Evolutionary conservation across 805 yeast genomes (phyloP).

Genomic region (Metschnikowia cubensis): DNA sequence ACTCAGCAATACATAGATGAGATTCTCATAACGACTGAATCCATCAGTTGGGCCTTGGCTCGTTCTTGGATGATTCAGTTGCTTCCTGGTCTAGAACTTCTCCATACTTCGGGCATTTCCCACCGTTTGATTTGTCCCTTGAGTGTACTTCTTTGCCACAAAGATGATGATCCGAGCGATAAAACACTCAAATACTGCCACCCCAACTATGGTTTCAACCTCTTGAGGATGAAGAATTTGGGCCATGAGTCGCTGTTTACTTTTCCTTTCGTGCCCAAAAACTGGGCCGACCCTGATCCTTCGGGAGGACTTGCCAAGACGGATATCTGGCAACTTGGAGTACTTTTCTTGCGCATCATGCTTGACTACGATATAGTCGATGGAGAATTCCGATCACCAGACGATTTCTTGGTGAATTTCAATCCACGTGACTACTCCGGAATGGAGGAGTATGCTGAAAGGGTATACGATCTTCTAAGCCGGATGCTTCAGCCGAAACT

Average conservation of each 20-base stretch:
- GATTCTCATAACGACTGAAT: constrained; percentile 61
- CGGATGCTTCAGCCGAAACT: constrained; percentile 62
- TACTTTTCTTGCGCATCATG: constrained; percentile 49
- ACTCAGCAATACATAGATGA: constrained; percentile 58
- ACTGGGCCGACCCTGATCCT: constrained; percentile 84
- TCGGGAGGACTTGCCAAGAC: constrained; percentile 56
- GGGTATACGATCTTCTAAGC: constrained; percentile 62
- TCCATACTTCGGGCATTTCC: constrained; percentile 80
- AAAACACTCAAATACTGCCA: constrained; percentile 56
- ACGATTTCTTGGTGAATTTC: constrained; percentile 30
- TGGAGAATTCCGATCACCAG: constrained; percentile 54
- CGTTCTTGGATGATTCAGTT: constrained; percentile 86
- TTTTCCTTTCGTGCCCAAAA: constrained; percentile 22
- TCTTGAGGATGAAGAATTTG: constrained; percentile 23
- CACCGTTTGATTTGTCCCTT: constrained; percentile 67
- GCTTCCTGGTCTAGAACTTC: constrained; percentile 75
- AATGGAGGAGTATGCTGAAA: constrained; percentile 62
- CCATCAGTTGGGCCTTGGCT: constrained; percentile 68
- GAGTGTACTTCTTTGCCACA: constrained; percentile 40
- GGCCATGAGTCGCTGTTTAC: constrained; percentile 5
- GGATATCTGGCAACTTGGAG: constrained; percentile 93
- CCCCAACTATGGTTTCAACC: constrained; percentile 45
- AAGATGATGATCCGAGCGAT: constrained; percentile 32
- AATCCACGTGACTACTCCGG: constrained; percentile 38
- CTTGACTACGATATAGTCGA: constrained; percentile 51